Evolutionary conservation across 2,329 filamentous ascomycete species (phyloP).

Genomic region (Phaeosphaeriaceae sp.): DNA sequence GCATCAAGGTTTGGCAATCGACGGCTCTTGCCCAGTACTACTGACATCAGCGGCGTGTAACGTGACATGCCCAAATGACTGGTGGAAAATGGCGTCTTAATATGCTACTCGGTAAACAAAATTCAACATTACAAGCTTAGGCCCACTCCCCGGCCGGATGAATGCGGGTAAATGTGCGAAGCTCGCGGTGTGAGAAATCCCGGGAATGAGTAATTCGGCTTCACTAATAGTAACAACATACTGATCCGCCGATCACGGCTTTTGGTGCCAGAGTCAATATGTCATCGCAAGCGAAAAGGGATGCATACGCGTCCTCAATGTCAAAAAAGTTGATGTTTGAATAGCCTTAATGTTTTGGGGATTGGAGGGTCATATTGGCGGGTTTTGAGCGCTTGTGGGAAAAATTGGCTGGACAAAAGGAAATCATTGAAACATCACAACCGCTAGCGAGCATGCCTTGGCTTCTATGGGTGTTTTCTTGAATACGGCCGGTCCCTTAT

Average conservation of each 20-base stretch:
- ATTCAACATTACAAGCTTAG: neutral
- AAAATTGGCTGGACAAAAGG: too few species aligned
- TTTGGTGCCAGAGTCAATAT: neutral
- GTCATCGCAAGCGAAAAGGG: conserved; percentile 2
- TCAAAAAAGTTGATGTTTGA: conserved; percentile 5
- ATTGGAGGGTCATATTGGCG: too few species aligned
- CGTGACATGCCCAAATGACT: conserved; percentile 9
- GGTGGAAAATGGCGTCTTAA: conserved; percentile 10
- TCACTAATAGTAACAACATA: neutral
- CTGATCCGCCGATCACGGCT: neutral
- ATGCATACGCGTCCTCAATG: conserved; percentile 33
- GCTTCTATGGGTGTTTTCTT: too few species aligned
- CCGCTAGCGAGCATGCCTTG: too few species aligned
- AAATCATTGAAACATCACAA: too few species aligned
- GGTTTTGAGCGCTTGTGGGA: too few species aligned
- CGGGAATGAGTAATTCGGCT: conserved; percentile 1
- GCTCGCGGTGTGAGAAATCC: conserved; percentile 19
- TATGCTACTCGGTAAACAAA: neutral
- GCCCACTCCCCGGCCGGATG: conserved; percentile 29
- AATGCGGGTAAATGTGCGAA: conserved; percentile 31
- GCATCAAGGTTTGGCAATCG: conserved; percentile 2
- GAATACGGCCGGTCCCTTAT: too few species aligned
- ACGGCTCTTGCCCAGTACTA: neutral
- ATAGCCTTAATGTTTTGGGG: conserved; percentile 1
- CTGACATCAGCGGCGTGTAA: conserved; percentile 12